These are phyloP conservation scores for Camellia lanceoleosa DNA, from an alignment of 148 eudicot species.

Conservation along the genomic window DNA sequence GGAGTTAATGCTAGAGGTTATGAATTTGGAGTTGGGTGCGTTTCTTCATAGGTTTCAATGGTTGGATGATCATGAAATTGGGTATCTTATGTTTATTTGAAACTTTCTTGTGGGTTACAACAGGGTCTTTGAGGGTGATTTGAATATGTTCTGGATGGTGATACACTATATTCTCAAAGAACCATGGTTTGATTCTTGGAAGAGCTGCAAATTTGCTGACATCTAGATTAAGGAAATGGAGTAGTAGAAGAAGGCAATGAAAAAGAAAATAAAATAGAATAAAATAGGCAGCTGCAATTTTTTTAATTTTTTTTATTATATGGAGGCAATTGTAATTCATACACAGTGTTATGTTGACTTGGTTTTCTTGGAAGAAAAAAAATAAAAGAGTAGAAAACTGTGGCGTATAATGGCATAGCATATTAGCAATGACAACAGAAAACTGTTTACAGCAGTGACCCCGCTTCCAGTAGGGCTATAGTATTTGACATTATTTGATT, in stretches of 20 bases:
- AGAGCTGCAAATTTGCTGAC: conserved; percentile 81
- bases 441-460: too few species aligned
- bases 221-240: conserved; percentile 65
- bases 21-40: conserved; percentile 67
- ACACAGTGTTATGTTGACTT: not conserved
- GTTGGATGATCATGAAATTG: conserved; percentile 87
- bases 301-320: not conserved
- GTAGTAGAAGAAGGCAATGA: conserved; percentile 35
- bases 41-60: conserved; percentile 85
- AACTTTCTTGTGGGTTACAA: conserved; percentile 95
- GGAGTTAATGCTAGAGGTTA: conserved; percentile 64
- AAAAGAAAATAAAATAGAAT: conserved; percentile 5
- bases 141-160: conserved; percentile 57
- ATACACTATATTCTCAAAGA: conserved; percentile 92
- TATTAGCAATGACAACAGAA: too few species aligned
- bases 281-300: not conserved
- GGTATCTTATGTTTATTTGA: conserved; percentile 80
- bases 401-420: too few species aligned
- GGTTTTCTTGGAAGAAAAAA: not conserved
- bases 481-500: too few species aligned
- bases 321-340: not conserved
- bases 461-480: too few species aligned
- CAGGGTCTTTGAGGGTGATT: conserved; percentile 59
- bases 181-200: conserved; percentile 96
- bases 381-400: too few species aligned